These are phyloP conservation scores for Aspergillus ostianus DNA, from an alignment of 495 filamentous ascomycete genomes.

Conservation along the genomic window DNA sequence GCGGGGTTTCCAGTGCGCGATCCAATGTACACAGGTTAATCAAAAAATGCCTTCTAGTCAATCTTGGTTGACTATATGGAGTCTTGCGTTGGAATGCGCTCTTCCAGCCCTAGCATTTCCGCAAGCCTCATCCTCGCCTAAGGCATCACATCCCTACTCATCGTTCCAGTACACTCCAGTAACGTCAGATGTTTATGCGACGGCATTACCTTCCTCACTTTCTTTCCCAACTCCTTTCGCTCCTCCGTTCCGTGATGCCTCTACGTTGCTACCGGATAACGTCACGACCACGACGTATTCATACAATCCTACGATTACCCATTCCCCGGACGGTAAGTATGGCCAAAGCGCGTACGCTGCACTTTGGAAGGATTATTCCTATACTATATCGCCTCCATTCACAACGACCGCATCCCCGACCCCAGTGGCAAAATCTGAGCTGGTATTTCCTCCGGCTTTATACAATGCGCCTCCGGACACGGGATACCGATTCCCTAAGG, in stretches of 20 bases:
- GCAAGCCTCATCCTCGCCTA: background rate
- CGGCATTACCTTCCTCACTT: slow-evolving; percentile 1
- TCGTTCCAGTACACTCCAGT: slow-evolving; percentile 9
- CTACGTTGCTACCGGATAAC: slow-evolving; percentile 4
- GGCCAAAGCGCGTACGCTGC: slow-evolving; percentile 38
- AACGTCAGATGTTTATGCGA: slow-evolving; percentile 9
- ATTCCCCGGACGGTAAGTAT: slow-evolving; percentile 23
- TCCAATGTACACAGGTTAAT: too few species aligned
- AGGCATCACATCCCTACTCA: background rate
- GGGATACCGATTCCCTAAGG: slow-evolving; percentile 35
- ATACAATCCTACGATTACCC: slow-evolving; percentile 1
- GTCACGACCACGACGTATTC: slow-evolving; percentile 10
- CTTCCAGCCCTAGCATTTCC: background rate
- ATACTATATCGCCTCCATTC: slow-evolving; percentile 28
- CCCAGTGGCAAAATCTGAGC: slow-evolving; percentile 31
- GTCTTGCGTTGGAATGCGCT: background rate
- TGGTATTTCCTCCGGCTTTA: slow-evolving; percentile 33
- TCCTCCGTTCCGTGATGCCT: slow-evolving; percentile 6
- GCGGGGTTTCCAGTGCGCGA: too few species aligned
- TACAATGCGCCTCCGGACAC: slow-evolving; percentile 29
- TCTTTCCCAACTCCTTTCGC: slow-evolving; percentile 11
- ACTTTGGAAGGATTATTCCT: slow-evolving; percentile 30
- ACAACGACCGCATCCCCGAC: slow-evolving; percentile 36
- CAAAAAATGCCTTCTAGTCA: background rate
- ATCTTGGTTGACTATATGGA: background rate